phyloP scores from a whole-genome alignment of 2,329 filamentous ascomycete genomes.

The Beauveria asiatica region DNA sequence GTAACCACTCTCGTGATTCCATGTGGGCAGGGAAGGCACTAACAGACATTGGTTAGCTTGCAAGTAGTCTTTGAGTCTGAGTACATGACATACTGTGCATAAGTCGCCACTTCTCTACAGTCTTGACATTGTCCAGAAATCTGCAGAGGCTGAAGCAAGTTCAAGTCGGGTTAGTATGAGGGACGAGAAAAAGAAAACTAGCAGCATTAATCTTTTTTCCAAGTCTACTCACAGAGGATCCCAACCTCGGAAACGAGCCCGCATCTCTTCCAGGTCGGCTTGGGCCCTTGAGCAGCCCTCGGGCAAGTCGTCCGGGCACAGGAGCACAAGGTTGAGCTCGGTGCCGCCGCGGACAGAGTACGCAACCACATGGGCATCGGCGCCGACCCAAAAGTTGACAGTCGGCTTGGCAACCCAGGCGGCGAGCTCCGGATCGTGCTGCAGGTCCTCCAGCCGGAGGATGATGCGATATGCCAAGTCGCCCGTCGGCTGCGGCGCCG shows the following conservation, averaged over 20 bases:
- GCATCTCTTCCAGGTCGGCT: conserved; percentile 54
- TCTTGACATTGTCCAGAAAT: conserved; percentile 38
- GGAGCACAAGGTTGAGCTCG: conserved; percentile 58
- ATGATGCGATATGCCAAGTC: conserved; percentile 59
- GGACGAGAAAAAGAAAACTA: background rate
- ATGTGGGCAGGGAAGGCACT: conserved; percentile 12
- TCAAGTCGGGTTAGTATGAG: background rate
- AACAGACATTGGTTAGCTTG: conserved; percentile 28
- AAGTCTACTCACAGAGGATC: conserved; percentile 40
- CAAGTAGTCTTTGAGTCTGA: background rate
- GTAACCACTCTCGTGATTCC: background rate
- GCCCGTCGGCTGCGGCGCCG: conserved; percentile 48
- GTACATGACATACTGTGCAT: conserved; percentile 37
- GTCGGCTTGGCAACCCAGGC: conserved; percentile 43
- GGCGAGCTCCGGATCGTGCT: conserved; percentile 37
- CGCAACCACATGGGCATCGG: conserved; percentile 50
- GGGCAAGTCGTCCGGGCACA: conserved; percentile 56
- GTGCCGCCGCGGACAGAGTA: conserved; percentile 52
- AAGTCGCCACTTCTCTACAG: conserved; percentile 56
- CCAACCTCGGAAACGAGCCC: conserved; percentile 50
- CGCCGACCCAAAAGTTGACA: conserved; percentile 56
- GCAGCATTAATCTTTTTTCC: background rate
- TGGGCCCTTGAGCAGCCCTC: conserved; percentile 39
- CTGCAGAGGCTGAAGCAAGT: conserved; percentile 19
- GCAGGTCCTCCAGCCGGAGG: conserved; percentile 41